phyloP scores from a whole-genome alignment of 148 eudicot genomes.

The Oxyria digyna region DNA sequence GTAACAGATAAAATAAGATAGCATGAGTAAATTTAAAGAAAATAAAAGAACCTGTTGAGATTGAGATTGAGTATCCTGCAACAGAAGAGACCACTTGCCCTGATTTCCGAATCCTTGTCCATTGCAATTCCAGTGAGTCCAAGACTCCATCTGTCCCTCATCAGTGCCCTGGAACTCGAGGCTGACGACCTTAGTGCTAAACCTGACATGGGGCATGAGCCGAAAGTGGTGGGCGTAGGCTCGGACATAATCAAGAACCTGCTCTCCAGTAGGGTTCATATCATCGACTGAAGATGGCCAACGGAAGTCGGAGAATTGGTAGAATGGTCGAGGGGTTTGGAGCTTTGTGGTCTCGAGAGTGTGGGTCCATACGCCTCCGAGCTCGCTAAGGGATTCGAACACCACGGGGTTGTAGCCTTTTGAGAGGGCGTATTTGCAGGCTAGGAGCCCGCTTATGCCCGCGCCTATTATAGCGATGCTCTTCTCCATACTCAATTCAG shows the following conservation, averaged over 20 bases:
- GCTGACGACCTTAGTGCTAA: constrained; percentile 32
- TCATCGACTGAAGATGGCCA: constrained; percentile 45
- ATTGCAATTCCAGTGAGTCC: constrained; percentile 51
- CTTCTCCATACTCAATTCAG: constrained; percentile 13
- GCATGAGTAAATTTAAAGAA: no score
- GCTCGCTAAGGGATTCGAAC: constrained; percentile 32
- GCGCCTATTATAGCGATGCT: constrained; percentile 54
- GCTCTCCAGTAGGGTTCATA: constrained; percentile 26
- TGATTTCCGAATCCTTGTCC: constrained; percentile 34
- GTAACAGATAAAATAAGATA: no score
- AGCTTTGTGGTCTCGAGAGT: constrained; percentile 54
- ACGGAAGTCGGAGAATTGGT: constrained; percentile 64
- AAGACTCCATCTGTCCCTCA: constrained; percentile 24
- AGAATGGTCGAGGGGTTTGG: constrained; percentile 38
- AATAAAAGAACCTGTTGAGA: constrained; percentile 25
- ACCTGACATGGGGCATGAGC: constrained; percentile 29
- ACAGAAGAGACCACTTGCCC: constrained; percentile 42
- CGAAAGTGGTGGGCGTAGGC: constrained; percentile 50
- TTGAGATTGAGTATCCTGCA: constrained; percentile 17
- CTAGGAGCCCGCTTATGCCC: constrained; percentile 64
- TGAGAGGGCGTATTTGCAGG: constrained; percentile 55
- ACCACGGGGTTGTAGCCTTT: constrained; percentile 63
- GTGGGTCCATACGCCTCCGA: constrained; percentile 74
- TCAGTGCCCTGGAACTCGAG: constrained; percentile 36
- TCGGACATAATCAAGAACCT: constrained; percentile 43